A percentile compares a stretch with the other conserved stretches of the same genome.
phyloP scores from a whole-genome alignment of 2,329 filamentous ascomycete species.

The Alternaria postmessia region DNA sequence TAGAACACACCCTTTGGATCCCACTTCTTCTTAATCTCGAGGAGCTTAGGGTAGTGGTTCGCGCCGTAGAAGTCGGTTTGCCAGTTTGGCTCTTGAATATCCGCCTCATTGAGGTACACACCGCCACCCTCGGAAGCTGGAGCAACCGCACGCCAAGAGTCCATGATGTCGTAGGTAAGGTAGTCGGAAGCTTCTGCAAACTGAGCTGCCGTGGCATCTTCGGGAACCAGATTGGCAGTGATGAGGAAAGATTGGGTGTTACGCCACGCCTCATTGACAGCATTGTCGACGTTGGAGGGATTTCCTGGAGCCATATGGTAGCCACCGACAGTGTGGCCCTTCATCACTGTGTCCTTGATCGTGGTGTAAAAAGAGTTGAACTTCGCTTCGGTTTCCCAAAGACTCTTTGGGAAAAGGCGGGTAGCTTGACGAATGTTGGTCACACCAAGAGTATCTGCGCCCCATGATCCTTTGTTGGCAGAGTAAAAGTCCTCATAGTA shows the following conservation, averaged over 20 bases:
- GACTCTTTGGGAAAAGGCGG: conserved; percentile 28
- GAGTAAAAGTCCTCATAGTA: conserved; percentile 25
- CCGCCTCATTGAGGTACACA: conserved; percentile 40
- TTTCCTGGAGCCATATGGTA: conserved; percentile 36
- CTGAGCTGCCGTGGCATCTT: conserved; percentile 24
- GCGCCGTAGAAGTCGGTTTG: conserved; percentile 39
- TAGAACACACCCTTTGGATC: conserved; percentile 42
- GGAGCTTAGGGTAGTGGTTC: conserved; percentile 34
- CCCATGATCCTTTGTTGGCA: conserved; percentile 30
- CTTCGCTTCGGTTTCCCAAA: conserved; percentile 26
- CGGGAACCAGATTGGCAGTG: conserved; percentile 18
- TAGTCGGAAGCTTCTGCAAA: conserved; percentile 20
- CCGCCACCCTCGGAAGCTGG: conserved; percentile 32
- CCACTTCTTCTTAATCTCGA: conserved; percentile 35
- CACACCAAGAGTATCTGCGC: conserved; percentile 44
- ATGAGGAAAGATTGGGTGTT: conserved; percentile 36
- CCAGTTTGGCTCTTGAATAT: conserved; percentile 36
- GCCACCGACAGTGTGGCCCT: conserved; percentile 21
- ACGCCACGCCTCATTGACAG: conserved; percentile 37
- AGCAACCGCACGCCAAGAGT: conserved; percentile 28
- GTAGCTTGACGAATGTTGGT: conserved; percentile 15
- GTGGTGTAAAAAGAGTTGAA: conserved; percentile 24
- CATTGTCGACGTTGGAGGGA: conserved; percentile 29
- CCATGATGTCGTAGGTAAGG: conserved; percentile 27
- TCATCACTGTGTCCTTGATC: conserved; percentile 25